Evolutionary conservation across 75 land plant species (phyloP).

Genomic region (Pinus albicaulis): DNA sequence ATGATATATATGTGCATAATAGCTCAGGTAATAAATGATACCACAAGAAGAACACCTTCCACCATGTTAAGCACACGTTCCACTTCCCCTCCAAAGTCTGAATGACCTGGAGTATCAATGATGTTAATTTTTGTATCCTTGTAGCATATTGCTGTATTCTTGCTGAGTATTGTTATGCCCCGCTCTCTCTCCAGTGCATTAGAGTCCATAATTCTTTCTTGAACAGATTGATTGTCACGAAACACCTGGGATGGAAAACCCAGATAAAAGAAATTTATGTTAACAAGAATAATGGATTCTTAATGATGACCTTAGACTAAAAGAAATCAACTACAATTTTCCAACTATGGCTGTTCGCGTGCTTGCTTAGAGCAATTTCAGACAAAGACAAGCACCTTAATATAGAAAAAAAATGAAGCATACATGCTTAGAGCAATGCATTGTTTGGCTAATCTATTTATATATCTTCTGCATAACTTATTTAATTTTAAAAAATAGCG

Average conservation of each 20-base stretch:
- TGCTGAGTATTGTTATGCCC: slow-evolving; percentile 97
- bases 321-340: background rate
- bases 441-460: background rate
- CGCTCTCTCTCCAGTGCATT: slow-evolving; percentile 96
- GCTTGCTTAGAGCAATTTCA: background rate
- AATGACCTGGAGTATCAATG: slow-evolving; percentile 98
- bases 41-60: slow-evolving; percentile 97
- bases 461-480: slow-evolving; percentile 4
- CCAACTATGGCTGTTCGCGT: background rate
- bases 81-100: slow-evolving; percentile 99
- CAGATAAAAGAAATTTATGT: background rate
- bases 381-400: background rate
- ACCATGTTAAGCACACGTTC: slow-evolving; percentile 99
- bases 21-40: slow-evolving; percentile 15
- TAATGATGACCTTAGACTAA: background rate
- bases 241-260: slow-evolving; percentile 62
- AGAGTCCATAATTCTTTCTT: slow-evolving; percentile 98
- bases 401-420: background rate
- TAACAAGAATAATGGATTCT: background rate
- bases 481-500: background rate
- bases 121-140: slow-evolving; percentile 95
- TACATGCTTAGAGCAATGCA: background rate
- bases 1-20: background rate
- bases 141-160: slow-evolving; percentile 91
- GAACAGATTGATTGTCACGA: slow-evolving; percentile 88